Conservation (phyloP, 208 protist species). For the Wallacemonas sp. region DNA sequence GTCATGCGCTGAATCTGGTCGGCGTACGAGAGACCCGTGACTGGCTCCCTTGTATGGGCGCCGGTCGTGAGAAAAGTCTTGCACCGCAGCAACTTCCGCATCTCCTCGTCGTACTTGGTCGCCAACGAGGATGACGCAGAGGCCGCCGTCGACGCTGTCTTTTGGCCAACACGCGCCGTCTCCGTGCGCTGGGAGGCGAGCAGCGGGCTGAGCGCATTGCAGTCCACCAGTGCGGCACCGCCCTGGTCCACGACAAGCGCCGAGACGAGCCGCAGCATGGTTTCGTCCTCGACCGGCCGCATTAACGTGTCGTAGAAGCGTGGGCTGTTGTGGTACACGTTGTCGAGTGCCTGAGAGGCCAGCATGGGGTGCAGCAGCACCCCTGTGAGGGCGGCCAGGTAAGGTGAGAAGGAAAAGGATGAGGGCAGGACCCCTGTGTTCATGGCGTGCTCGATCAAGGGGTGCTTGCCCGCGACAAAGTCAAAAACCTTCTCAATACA, state of each 20-base stretch:
- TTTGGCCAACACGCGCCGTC: no score
- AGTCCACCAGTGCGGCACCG: conserved; percentile 68
- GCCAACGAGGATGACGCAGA: conserved; percentile 14
- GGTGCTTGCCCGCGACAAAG: conserved; percentile 68
- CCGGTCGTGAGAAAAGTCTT: conserved; percentile 60
- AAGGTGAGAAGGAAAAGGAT: conserved; percentile 47
- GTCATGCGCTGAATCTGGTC: conserved; percentile 24
- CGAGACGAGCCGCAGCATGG: conserved; percentile 48
- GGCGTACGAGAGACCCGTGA: conserved; percentile 15
- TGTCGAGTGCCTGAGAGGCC: conserved; percentile 53
- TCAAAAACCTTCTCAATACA: conserved; percentile 72
- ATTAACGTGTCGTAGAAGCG: conserved; percentile 70
- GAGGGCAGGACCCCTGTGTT: conserved; percentile 43
- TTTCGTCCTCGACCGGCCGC: conserved; percentile 60
- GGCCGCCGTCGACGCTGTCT: conserved; percentile 6
- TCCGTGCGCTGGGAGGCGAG: conserved; percentile 21
- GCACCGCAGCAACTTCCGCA: conserved; percentile 41
- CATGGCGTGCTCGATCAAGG: conserved; percentile 46
- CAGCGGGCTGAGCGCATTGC: conserved; percentile 68
- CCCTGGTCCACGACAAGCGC: conserved; percentile 36
- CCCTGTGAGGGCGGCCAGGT: conserved; percentile 68
- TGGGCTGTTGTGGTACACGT: conserved; percentile 67
- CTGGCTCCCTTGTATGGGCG: conserved; percentile 9
- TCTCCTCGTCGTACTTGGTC: conserved; percentile 23
- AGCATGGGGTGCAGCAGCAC: conserved; percentile 74